Percentiles rank a stretch among this genome's conserved stretches.
Evolutionary conservation across 73 alveolate species (phyloP).

Genomic region (Blepharisma stoltei): DNA sequence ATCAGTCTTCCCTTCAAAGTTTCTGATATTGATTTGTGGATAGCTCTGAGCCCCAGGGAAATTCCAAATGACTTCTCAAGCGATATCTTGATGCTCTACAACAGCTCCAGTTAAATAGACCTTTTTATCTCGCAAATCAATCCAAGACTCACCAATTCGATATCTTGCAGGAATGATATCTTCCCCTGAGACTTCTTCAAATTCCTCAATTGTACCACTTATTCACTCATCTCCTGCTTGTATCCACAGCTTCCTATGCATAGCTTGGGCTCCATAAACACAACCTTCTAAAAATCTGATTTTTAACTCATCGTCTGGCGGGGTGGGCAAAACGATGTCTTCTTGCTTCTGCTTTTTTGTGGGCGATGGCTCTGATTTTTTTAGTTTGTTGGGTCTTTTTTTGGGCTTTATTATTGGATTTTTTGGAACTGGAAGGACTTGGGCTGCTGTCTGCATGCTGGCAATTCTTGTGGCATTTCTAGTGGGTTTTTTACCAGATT

Average conservation of each 20-base stretch:
- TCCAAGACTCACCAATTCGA: background rate
- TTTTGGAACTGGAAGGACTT: background rate
- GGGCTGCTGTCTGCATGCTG: background rate
- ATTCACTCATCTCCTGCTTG: background rate
- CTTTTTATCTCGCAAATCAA: background rate
- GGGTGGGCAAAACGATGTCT: conserved; percentile 11
- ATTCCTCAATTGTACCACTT: background rate
- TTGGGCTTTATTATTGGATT: background rate
- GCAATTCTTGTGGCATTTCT: conserved; percentile 20
- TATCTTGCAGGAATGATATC: conserved; percentile 17
- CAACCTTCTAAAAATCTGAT: conserved; percentile 7
- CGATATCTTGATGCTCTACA: conserved; percentile 21
- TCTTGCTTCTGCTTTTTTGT: background rate
- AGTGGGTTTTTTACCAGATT: conserved; percentile 9
- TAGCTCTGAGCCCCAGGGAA: conserved; percentile 15
- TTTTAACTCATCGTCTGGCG: conserved; percentile 12
- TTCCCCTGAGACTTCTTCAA: background rate
- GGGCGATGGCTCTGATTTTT: background rate
- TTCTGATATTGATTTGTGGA: background rate
- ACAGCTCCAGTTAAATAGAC: conserved; percentile 7
- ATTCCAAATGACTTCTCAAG: conserved; percentile 19
- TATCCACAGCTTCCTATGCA: background rate
- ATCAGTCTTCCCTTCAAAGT: background rate
- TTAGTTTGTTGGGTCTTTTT: background rate
- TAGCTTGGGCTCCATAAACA: conserved; percentile 14